Evolutionary conservation across 2,329 filamentous ascomycete species (phyloP), one percentile per base, ranked within the genome.

Genomic region (Fusarium mexicanum): DNA sequence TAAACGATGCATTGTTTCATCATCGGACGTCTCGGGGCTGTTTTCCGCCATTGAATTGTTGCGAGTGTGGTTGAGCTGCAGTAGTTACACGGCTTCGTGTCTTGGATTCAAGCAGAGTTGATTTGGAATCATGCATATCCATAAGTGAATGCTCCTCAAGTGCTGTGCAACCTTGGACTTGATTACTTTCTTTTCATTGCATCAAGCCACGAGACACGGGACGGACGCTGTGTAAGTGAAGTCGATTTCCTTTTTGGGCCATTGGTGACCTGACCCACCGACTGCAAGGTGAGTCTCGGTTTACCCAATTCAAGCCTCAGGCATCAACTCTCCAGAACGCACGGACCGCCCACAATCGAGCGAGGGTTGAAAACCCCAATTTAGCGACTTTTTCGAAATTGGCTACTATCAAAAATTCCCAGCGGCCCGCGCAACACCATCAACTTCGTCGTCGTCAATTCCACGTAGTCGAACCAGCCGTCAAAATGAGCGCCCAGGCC

Each of bases 401-500:
- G 66, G 46, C 46, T 37, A 29, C 43, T 41, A 48, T 75, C 77
- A 82, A 83, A 82, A 80, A 77, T 80, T 76, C 48, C 33, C 69
- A 71, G 54, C 67, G 60, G 68, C 62, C 61, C 61, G 76, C 68
- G 69, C 67, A 73, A 76, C 78, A 75, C 68, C 73, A 79, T 71
- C 69, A 71, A 53, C 71, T 71, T 51, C 55, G 69, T 76, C 78
- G 73, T 77, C 74, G 77, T 77, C 76, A 77, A 76, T 76, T 76
- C 79, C 79, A 73, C 79, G 77, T 79, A 78, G 80, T 78, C 67
- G 79, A 77, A 83, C 76, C 77, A 83, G 77, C 84, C 82, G 86
- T 86, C 87, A 91, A 84, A 83, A 91, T 91, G 90, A 88, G 85
- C 85, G 83, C 84, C 83, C 86, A 93, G 87, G 90, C 94, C 85